Percentiles rank a stretch among this genome's conserved stretches.
Evolutionary conservation across 202 grass and related monocot species (phyloP).

Genomic region (Zizania palustris): DNA sequence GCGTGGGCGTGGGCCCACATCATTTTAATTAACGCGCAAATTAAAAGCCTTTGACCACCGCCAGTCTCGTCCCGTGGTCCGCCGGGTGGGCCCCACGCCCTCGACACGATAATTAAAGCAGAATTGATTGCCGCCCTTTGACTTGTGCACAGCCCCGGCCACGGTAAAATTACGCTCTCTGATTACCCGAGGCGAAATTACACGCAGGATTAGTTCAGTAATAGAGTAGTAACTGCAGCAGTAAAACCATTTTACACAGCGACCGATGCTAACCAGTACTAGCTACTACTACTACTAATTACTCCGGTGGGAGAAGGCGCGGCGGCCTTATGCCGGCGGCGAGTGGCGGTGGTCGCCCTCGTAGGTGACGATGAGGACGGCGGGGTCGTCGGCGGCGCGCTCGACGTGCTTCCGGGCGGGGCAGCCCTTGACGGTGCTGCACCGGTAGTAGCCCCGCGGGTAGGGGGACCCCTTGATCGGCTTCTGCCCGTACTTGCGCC

Average conservation of each 20-base stretch:
- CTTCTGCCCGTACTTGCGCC: constrained; percentile 98
- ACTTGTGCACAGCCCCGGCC: not conserved
- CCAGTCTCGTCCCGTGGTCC: not conserved
- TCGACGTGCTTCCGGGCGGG: constrained; percentile 93
- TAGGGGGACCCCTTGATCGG: constrained; percentile 91
- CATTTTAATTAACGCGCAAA: too few relatives aligned
- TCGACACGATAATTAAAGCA: constrained; percentile 27
- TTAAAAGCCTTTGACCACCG: constrained; percentile 22
- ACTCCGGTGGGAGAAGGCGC: not conserved
- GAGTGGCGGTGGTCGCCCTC: constrained; percentile 71
- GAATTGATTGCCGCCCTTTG: not conserved
- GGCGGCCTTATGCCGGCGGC: not conserved
- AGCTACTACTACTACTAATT: too few relatives aligned
- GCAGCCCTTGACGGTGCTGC: constrained; percentile 72
- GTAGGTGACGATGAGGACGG: constrained; percentile 82
- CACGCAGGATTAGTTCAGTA: not conserved
- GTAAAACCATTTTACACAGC: not conserved
- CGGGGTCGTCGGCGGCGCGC: constrained; percentile 73
- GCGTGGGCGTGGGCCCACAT: too few relatives aligned
- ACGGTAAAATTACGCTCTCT: not conserved
- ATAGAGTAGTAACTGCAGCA: not conserved
- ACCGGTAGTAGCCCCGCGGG: constrained; percentile 88
- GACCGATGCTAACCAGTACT: not conserved
- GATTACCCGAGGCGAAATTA: not conserved
- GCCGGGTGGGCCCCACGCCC: not conserved